Base-by-base conservation (phyloP, 768 basidiomycete genomes). In the Agaricus bisporus region DNA sequence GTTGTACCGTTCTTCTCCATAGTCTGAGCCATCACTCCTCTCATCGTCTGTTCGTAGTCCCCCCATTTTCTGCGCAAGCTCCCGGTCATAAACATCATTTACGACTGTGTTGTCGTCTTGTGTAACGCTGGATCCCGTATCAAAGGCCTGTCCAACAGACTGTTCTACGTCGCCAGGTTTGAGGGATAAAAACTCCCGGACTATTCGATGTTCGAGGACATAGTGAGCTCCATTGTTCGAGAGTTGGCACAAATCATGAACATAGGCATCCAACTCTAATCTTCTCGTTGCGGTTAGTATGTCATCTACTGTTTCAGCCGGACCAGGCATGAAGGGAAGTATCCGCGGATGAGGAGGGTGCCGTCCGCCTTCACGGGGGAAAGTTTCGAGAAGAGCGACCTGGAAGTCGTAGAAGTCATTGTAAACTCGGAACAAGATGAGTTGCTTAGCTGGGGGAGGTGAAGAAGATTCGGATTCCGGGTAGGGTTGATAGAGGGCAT, bases 391-490 rank as follows among this genome's bases (percentile, higher is more conserved):
- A 20, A 99, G 80, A 4, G 81, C 74, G 52, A 97, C 88, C 64
- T 99, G 97, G 69, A 98, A 98, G 62, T 95, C 91, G 71, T 95
- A 98, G 68, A 99, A 99, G 68, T 99, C 95, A 62, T 95, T 90
- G 76, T 99, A 99, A 22, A 91, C 85, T 48, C 97, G 82, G 73
- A 95, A 99, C 41, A 98, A 77, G 59, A 93, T 83, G 53, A 98
- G 83, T 32, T 86, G 82, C 60, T 82, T 86, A 11, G 88, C 81
- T 10, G 78, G 76, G 4, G 88, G 86, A 26, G 86, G 77, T 14
- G 68, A 62, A 26, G 67, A 70, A 50, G 80, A 77, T 43, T 80
- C 84, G 15, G 79, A 71, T 8, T 75, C 74, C 56, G 78, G 78
- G 61, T 88, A 92, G 0, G 95, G 92, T 59, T 95, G 88, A 71